Evolutionary conservation across 2,329 filamentous ascomycete genomes (phyloP).

Genomic region (Drechslerella stenobrocha): DNA sequence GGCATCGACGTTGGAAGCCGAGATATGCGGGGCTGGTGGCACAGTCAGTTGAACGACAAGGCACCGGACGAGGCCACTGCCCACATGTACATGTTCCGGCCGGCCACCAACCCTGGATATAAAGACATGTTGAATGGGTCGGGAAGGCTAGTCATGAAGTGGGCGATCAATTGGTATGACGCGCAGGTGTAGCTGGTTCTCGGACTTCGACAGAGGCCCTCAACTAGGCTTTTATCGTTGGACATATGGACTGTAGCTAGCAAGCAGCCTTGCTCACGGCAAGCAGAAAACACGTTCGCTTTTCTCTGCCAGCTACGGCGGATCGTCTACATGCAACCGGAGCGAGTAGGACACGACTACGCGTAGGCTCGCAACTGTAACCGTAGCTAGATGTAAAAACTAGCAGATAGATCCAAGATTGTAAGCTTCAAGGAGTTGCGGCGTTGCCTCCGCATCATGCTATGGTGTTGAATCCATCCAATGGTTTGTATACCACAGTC

Average conservation of each 20-base stretch:
- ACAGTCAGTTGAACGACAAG: slow-evolving; percentile 74
- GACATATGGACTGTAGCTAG: no score
- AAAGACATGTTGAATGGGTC: slow-evolving; percentile 68
- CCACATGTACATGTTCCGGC: slow-evolving; percentile 79
- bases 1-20: slow-evolving; percentile 50
- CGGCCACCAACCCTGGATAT: slow-evolving; percentile 72
- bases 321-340: no score
- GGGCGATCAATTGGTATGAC: slow-evolving; percentile 70
- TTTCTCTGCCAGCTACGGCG: no score
- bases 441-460: background rate
- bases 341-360: no score
- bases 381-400: no score
- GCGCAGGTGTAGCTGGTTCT: slow-evolving; percentile 55
- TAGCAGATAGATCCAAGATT: no score
- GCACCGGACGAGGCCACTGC: slow-evolving; percentile 77
- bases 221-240: slow-evolving; percentile 11
- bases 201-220: slow-evolving; percentile 6
- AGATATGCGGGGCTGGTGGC: slow-evolving; percentile 63
- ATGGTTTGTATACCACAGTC: background rate
- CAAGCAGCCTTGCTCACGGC: no score
- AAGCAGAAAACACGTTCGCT: no score
- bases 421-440: no score
- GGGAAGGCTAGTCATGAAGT: slow-evolving; percentile 66
- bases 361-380: no score
- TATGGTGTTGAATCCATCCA: no score